Base-by-base conservation (phyloP, 1,139 yeast species). In the Candida tetrigidarum region DNA sequence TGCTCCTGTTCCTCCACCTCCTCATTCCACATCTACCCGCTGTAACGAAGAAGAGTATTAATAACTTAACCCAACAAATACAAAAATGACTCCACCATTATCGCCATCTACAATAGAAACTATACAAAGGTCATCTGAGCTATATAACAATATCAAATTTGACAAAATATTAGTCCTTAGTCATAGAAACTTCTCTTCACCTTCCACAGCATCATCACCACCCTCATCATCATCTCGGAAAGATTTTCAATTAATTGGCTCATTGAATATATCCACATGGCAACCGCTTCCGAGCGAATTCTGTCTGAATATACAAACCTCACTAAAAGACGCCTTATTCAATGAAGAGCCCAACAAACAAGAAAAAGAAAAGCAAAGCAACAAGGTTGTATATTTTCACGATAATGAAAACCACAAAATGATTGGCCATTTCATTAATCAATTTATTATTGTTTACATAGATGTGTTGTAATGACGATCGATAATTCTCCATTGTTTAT, bases 381-480 rank as follows among this genome's bases (percentile, higher is more conserved):
- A 37, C 32, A 11, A 11, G 16, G 32, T 37, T 10, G 23, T 37
- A 10, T 37, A 37, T 19, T 37, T 37, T 8, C 11, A 16, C 22
- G 22, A 30, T 11, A 18, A 26, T 25, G 39, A 36, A 26, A 16
- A 18, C 16, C 33, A 37, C 7, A 19, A 16, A 19, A 26, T 37
- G 32, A 37, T 37, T 37, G 39, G 39, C 29, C 39, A 37, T 27
- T 37, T 37, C 16, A n/a, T 37, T 12, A 37, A 37, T 19, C 20
- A 37, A 16, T 37, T 26, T n/a, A 25, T 37, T 15, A 26, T 37
- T 16, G 25, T 37, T 19, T 37, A 37, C 15, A 27, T 32, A 32
- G 36, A 32, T 32, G 16, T 19, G 36, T 32, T 32, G 36, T 32
- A 19, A 32, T 11, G 36, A 32, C 36, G 22, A 32, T 32, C 9